Evolutionary conservation across 2,329 filamentous ascomycete genomes (phyloP).

Genomic region (Thielaviopsis ethacetica): DNA sequence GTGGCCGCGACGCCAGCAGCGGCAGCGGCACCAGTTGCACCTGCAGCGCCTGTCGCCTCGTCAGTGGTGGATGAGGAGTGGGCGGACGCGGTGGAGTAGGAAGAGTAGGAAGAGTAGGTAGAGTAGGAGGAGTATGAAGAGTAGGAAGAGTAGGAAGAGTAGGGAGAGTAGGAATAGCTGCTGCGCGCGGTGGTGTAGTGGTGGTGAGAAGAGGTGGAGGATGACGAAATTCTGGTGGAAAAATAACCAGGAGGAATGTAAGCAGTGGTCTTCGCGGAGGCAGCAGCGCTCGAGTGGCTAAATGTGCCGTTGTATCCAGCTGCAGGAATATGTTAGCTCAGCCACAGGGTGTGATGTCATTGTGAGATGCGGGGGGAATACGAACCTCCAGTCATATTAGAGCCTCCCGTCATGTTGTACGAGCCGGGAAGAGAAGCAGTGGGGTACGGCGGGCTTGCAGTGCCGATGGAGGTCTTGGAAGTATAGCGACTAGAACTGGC

Average conservation of each 20-base stretch:
- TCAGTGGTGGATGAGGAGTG: neutral
- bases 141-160: neutral
- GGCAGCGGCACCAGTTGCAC: constrained; percentile 13
- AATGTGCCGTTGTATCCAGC: neutral
- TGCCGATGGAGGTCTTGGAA: neutral
- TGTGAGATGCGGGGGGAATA: neutral
- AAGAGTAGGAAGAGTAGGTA: neutral
- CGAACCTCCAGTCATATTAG: constrained; percentile 4
- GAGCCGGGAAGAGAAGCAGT: neutral
- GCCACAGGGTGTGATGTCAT: too few relatives aligned
- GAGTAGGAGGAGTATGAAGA: constrained; percentile 1
- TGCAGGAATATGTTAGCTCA: neutral
- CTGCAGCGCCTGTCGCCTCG: constrained; percentile 15
- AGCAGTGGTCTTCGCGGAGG: neutral
- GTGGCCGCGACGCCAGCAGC: constrained; percentile 13
- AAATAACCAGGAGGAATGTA: neutral
- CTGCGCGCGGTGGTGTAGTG: too few relatives aligned
- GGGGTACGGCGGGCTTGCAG: constrained; percentile 3
- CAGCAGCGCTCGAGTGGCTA: neutral
- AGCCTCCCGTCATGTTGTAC: constrained; percentile 1
- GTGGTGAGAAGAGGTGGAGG: neutral
- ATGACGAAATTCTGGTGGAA: neutral
- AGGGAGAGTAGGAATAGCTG: neutral
- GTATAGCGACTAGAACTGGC: neutral
- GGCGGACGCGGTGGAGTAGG: neutral